These are phyloP conservation scores for Bassia scoparia DNA, from an alignment of 148 eudicot species.

Conservation along the genomic window DNA sequence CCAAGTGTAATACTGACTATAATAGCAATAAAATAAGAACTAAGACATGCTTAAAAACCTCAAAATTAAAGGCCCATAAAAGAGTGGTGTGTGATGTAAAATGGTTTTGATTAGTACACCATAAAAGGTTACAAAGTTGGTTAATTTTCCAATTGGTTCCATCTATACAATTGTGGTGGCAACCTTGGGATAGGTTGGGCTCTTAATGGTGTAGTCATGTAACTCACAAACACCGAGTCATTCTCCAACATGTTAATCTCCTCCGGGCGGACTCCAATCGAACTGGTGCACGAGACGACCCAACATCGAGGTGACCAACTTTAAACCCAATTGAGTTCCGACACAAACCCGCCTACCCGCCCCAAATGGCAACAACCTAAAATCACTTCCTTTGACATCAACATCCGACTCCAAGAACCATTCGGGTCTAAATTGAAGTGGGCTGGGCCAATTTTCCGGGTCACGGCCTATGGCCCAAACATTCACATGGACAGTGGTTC, in stretches of 20 bases:
- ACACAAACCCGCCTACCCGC: slow-evolving; percentile 1
- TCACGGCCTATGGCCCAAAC: neutral
- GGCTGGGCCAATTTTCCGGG: neutral
- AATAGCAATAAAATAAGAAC: too few relatives aligned
- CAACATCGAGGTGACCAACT: neutral
- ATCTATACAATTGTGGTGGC: too few relatives aligned
- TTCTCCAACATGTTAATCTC: neutral
- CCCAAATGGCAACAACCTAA: neutral
- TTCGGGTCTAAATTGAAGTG: slow-evolving; percentile 1
- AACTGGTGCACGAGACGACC: neutral
- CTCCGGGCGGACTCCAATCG: neutral
- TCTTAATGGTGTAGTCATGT: neutral
- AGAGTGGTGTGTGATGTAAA: too few relatives aligned
- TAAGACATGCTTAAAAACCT: too few relatives aligned
- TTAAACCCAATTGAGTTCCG: neutral
- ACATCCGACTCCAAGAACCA: neutral
- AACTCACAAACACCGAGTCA: neutral
- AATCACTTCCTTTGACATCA: neutral
- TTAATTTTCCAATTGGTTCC: too few relatives aligned
- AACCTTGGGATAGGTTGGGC: too few relatives aligned
- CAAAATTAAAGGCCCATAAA: too few relatives aligned
- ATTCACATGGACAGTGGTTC: neutral
- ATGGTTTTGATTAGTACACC: too few relatives aligned
- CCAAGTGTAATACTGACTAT: too few relatives aligned
- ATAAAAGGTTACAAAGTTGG: too few relatives aligned